A percentile compares a stretch with the other conserved stretches of the same genome.
phyloP scores from a whole-genome alignment of 371 early-diverging fungal species.

The Apophysomyces ossiformis region DNA sequence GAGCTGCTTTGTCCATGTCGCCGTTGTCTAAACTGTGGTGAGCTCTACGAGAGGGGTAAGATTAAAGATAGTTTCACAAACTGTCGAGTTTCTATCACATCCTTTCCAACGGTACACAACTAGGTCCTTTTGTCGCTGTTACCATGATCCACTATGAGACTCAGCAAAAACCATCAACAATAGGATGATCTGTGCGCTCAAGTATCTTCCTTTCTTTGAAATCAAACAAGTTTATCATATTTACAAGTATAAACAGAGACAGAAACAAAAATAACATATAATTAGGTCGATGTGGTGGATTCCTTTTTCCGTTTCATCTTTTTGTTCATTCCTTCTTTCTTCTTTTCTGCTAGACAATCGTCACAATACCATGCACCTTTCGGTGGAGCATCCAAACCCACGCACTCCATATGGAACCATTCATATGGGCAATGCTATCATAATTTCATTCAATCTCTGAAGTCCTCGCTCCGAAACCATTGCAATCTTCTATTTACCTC shows the following conservation, averaged over 20 bases:
- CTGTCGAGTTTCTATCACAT: no score
- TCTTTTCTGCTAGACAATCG: conserved; percentile 63
- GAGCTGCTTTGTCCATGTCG: no score
- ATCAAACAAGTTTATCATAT: neutral
- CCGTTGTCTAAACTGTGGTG: no score
- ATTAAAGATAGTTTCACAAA: no score
- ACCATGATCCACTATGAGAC: no score
- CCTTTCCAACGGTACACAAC: no score
- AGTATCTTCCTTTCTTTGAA: neutral
- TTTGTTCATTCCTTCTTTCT: conserved; percentile 39
- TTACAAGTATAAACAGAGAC: neutral
- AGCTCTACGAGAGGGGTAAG: no score
- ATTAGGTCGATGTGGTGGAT: neutral
- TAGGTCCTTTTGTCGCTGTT: no score
- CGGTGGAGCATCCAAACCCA: conserved; percentile 82
- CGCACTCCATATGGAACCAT: conserved; percentile 97
- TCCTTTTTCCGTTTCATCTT: conserved; percentile 38
- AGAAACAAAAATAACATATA: neutral
- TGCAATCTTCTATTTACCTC: conserved; percentile 57
- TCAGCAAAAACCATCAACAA: no score
- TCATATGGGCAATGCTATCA: conserved; percentile 66
- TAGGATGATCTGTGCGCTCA: conserved; percentile 3
- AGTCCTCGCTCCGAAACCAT: no score
- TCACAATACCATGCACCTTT: conserved; percentile 94
- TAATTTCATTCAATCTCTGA: no score